Conservation (phyloP, 441 rosid genomes). For the Adansonia grandidieri region DNA sequence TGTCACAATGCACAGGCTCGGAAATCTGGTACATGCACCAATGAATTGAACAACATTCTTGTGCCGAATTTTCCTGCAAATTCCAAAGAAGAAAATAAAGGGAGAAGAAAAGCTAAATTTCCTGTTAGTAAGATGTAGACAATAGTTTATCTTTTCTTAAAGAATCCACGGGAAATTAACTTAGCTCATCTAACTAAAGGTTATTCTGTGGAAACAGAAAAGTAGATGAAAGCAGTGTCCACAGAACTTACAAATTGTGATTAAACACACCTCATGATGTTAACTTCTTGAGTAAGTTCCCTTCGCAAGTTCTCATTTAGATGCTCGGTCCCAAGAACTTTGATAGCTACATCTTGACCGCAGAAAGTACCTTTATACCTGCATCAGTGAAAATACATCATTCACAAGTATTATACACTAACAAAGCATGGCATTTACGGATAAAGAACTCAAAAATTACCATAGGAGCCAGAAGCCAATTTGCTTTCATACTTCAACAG, state of each 20-base stretch:
- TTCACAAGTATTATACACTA: conserved; percentile 27
- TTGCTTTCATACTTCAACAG: conserved; percentile 51
- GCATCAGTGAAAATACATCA: conserved; percentile 34
- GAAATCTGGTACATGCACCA: conserved; percentile 83
- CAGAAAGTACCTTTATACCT: conserved; percentile 66
- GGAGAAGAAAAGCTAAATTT: not conserved
- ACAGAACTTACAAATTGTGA: no score
- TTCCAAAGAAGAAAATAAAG: conserved; percentile 22
- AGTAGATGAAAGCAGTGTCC: no score
- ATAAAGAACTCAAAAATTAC: conserved; percentile 60
- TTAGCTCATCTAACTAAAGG: no score
- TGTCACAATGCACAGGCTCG: conserved; percentile 69
- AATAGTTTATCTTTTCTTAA: no score
- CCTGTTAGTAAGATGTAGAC: no score
- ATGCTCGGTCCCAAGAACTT: conserved; percentile 57
- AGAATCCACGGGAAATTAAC: no score
- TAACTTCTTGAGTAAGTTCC: conserved; percentile 74
- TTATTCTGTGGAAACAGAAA: no score
- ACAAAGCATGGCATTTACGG: conserved; percentile 15
- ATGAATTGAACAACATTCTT: conserved; percentile 79
- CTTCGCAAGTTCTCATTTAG: conserved; percentile 44
- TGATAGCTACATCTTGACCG: conserved; percentile 71
- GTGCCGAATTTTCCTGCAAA: conserved; percentile 71
- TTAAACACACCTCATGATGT: conserved; percentile 51
- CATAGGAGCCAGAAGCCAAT: conserved; percentile 58